Conservation (phyloP, 768 basidiomycete species). For the Dacryopinax spathularia region DNA sequence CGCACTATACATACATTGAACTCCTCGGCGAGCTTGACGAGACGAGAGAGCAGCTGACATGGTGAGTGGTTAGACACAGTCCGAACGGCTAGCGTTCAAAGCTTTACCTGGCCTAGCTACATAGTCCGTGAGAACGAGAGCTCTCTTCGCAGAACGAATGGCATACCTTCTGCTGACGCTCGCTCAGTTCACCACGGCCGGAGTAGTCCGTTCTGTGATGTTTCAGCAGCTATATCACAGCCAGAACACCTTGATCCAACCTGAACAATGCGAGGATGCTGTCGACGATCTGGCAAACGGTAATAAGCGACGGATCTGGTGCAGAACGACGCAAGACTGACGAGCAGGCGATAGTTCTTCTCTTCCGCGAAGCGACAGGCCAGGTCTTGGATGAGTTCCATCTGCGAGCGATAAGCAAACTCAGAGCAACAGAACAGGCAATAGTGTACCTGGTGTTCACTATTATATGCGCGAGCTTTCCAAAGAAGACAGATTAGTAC, state of each 20-base stretch:
- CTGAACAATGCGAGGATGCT: constrained; percentile 96
- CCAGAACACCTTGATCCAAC: neutral
- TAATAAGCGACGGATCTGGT: constrained; percentile 19
- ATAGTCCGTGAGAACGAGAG: neutral
- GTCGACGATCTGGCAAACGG: constrained; percentile 80
- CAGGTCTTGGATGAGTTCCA: constrained; percentile 85
- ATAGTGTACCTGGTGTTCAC: constrained; percentile 63
- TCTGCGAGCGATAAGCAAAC: constrained; percentile 29
- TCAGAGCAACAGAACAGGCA: neutral
- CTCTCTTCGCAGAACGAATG: neutral
- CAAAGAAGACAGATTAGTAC: constrained; percentile 14
- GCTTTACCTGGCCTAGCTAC: constrained; percentile 65
- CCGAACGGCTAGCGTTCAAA: neutral
- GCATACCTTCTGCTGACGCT: constrained; percentile 75
- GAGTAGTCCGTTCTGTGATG: constrained; percentile 55
- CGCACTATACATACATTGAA: constrained; percentile 46
- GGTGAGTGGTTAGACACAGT: neutral
- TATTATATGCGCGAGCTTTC: constrained; percentile 75
- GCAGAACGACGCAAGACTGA: constrained; percentile 18
- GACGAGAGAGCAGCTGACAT: constrained; percentile 70
- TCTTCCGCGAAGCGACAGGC: constrained; percentile 81
- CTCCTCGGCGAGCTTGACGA: constrained; percentile 85
- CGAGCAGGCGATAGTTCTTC: constrained; percentile 60
- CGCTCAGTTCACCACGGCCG: constrained; percentile 85
- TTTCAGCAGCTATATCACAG: neutral